Conservation (phyloP, 305 asterid species). For the Rubia balearica region DNA sequence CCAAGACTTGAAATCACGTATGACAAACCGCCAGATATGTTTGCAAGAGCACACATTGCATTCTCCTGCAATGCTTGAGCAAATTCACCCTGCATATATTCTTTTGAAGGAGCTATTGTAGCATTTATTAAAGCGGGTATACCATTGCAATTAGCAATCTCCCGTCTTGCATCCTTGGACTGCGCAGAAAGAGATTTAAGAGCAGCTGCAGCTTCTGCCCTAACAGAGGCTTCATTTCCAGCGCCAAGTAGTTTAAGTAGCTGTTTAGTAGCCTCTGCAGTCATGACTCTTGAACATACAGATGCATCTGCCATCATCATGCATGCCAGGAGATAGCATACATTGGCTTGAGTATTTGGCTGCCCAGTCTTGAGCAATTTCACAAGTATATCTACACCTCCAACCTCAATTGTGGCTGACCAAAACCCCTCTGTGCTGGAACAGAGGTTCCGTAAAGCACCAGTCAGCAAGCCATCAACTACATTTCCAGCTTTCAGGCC, state of each 20-base stretch:
- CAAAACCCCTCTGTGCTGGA: slow-evolving; percentile 98
- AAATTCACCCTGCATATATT: slow-evolving; percentile 97
- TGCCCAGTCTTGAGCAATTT: slow-evolving; percentile 81
- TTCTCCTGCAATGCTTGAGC: slow-evolving; percentile 99
- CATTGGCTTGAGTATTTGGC: slow-evolving; percentile 89
- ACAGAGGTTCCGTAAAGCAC: slow-evolving; percentile 81
- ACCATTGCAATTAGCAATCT: slow-evolving; percentile 82
- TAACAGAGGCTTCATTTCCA: slow-evolving; percentile 84
- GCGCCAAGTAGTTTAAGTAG: slow-evolving; percentile 86
- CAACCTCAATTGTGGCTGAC: slow-evolving; percentile 75
- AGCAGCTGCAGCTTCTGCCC: slow-evolving; percentile 98
- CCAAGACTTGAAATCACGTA: slow-evolving; percentile 96
- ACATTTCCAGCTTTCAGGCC: slow-evolving; percentile 85
- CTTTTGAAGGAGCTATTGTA: slow-evolving; percentile 99
- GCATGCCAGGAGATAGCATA: slow-evolving; percentile 92
- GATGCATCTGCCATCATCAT: slow-evolving; percentile 99
- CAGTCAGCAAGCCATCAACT: slow-evolving; percentile 82
- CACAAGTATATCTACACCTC: slow-evolving; percentile 90
- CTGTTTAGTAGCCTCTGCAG: slow-evolving; percentile 78
- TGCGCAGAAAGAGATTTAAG: slow-evolving; percentile 97
- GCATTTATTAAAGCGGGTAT: slow-evolving; percentile 93
- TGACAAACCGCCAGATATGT: slow-evolving; percentile 96
- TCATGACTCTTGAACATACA: slow-evolving; percentile 69
- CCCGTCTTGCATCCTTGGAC: slow-evolving; percentile 84
- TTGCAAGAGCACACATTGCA: slow-evolving; percentile 99